Conservation (phyloP, 129 eudicot genomes). For the Apium graveolens region DNA sequence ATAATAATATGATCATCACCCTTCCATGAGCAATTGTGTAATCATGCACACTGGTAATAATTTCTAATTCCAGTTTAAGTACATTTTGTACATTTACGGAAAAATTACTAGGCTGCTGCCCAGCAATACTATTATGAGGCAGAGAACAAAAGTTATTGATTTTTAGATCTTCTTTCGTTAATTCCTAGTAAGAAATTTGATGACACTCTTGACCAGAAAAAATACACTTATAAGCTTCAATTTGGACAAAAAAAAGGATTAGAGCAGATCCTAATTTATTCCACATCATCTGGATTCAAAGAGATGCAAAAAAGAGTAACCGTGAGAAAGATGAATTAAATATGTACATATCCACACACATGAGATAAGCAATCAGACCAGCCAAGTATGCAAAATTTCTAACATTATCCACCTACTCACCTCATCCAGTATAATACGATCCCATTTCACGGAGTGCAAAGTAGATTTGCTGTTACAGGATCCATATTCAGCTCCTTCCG, state of each 20-base stretch:
- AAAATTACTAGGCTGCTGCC: background rate
- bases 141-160: background rate
- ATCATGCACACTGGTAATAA: background rate
- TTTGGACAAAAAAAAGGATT: background rate
- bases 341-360: background rate
- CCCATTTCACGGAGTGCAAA: slow-evolving; percentile 85
- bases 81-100: background rate
- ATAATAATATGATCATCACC: background rate
- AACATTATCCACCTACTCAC: slow-evolving; percentile 16
- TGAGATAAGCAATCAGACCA: background rate
- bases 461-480: slow-evolving; percentile 30
- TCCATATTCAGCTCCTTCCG: slow-evolving; percentile 20
- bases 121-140: background rate
- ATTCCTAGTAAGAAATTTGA: background rate
- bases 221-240: background rate
- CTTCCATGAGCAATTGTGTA: background rate
- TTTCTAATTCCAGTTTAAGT: background rate
- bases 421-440: slow-evolving; percentile 84
- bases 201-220: background rate
- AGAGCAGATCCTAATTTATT: background rate
- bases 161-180: background rate
- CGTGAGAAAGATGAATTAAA: background rate
- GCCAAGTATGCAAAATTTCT: slow-evolving; percentile 2
- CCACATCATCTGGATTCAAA: background rate
- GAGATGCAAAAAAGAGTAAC: background rate